Base-by-base conservation (phyloP, 2,329 filamentous ascomycete genomes). In the Whalleya microplaca region DNA sequence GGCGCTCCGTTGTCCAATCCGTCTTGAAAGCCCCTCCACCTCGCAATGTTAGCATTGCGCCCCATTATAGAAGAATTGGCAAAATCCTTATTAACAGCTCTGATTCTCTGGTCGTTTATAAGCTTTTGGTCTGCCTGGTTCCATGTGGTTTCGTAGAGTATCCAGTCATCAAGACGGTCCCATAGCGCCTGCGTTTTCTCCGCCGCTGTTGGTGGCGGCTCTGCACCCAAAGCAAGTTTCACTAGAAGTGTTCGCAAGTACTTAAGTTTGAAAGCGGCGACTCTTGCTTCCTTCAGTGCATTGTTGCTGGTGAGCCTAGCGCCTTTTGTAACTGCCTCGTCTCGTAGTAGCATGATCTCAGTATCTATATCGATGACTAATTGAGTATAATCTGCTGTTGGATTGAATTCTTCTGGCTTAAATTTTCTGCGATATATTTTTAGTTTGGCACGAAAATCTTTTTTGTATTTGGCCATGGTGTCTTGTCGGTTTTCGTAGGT, bases 111-210 rank as follows among this genome's bases (percentile, higher is more conserved):
- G 10, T 5, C 1, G 6, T 21, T 29, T 12, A 27, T 20, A 9
- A 37, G 2, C 43, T 19, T 54, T 2, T 12, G 8, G 20, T 62
- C 57, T 8, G 18, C 41, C 7, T 20, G 44, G 10, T 44, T 55
- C 59, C 57, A 64, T 1, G 41, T 18, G 7, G 20, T 6, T 37
- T 64, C 62, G 55, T 48, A 40, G 2, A 50, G 2, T 3, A 53
- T 42, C 62, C 59, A 64, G 55, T 64, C 59, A 2, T 53, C 46
- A 12, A 64, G 42, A 8, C 62, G 62, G 5, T 43, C 54, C 1
- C 20, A 21, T 2, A 63, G n/a, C n/a, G 57, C 57, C 23, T 40
- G 8, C 1, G 16, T 43, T 14, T 53, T 3, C 10, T 1, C 4
- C 9, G 27, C 41, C 0, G 10, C 7, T 5, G 58, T 21, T 18